Evolutionary conservation across 1,284 basidiomycete genomes (phyloP).

Genomic region (Trichosporon sp.): DNA sequence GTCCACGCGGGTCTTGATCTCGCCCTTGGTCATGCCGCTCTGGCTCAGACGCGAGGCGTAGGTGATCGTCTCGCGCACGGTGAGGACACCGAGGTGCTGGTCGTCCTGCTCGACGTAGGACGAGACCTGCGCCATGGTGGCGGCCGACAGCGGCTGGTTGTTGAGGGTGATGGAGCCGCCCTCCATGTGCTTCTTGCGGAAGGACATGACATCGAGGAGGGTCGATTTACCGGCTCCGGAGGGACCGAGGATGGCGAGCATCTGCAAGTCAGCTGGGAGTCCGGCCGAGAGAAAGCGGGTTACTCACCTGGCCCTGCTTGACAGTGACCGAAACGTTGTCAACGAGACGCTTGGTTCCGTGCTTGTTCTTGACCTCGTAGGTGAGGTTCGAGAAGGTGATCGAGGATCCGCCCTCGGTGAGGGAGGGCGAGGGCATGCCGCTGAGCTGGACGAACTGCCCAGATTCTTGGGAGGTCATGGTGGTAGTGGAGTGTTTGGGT

Average conservation of each 20-base stretch:
- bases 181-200: constrained; percentile 26
- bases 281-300: neutral
- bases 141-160: constrained; percentile 10
- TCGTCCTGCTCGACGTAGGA: constrained; percentile 51
- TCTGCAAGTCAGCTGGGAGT: constrained; percentile 4
- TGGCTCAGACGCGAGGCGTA: constrained; percentile 13
- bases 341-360: constrained; percentile 12
- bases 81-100: constrained; percentile 46
- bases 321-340: constrained; percentile 18
- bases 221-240: constrained; percentile 44
- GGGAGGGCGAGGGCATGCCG: neutral
- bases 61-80: constrained; percentile 39
- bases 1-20: constrained; percentile 15
- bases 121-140: constrained; percentile 20
- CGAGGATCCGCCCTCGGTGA: neutral
- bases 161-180: constrained; percentile 20
- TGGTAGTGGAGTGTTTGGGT: neutral
- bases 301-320: constrained; percentile 11
- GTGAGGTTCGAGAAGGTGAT: constrained; percentile 15
- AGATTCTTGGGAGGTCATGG: neutral
- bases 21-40: constrained; percentile 16
- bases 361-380: constrained; percentile 21
- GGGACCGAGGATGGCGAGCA: constrained; percentile 22
- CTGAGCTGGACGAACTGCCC: neutral
- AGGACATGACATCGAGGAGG: constrained; percentile 46